These are phyloP conservation scores for Reticulascus tulasneorum DNA, from an alignment of 2,329 filamentous ascomycete species.

Conservation along the genomic window DNA sequence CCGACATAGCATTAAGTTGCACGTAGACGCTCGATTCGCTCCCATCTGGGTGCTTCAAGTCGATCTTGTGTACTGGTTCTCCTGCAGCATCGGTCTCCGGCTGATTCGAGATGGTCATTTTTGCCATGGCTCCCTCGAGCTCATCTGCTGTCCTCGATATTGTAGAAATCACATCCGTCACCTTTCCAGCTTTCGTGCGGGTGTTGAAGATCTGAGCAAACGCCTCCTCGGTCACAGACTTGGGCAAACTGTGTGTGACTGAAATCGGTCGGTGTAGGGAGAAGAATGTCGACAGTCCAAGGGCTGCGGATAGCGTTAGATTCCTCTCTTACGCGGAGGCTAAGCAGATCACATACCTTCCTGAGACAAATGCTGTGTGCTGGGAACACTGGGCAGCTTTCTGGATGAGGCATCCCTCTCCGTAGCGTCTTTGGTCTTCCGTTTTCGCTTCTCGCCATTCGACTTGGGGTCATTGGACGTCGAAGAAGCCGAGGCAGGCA, in stretches of 20 bases:
- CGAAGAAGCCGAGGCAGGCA: conserved; percentile 43
- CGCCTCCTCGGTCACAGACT: conserved; percentile 63
- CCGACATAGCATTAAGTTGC: conserved; percentile 65
- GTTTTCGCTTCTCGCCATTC: conserved; percentile 51
- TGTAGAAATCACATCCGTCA: conserved; percentile 63
- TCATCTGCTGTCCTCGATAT: conserved; percentile 57
- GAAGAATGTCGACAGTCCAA: conserved; percentile 89
- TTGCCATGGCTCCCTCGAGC: conserved; percentile 55
- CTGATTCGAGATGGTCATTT: conserved; percentile 42
- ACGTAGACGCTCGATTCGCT: conserved; percentile 57
- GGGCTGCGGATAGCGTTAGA: conserved; percentile 50
- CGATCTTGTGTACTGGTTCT: conserved; percentile 47
- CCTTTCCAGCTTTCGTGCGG: conserved; percentile 45
- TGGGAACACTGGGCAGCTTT: conserved; percentile 69
- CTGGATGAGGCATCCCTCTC: conserved; percentile 42
- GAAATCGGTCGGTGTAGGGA: conserved; percentile 93
- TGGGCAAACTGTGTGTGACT: conserved; percentile 76
- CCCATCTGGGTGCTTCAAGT: conserved; percentile 53
- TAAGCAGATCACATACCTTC: conserved; percentile 46
- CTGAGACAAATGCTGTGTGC: conserved; percentile 67
- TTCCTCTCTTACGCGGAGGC: background rate
- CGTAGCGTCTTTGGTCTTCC: conserved; percentile 51
- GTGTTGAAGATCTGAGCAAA: conserved; percentile 81
- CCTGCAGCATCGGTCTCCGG: conserved; percentile 36
- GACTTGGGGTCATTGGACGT: conserved; percentile 37